Conservation (phyloP, 2,329 filamentous ascomycete genomes). For the Fusarium redolens region DNA sequence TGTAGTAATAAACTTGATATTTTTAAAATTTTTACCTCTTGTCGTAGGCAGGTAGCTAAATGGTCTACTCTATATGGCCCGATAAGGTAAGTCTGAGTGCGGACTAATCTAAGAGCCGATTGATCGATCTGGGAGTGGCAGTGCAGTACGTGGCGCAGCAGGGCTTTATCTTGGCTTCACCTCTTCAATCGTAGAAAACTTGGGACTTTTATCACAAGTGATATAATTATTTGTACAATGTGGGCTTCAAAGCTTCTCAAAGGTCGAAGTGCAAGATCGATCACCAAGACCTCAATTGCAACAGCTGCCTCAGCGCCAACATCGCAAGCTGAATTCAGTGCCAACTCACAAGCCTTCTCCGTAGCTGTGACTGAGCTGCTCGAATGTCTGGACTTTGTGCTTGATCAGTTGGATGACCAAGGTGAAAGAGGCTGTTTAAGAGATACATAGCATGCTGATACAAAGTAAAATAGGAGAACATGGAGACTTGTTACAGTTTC, state of each 20-base stretch:
- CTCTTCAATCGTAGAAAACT: not conserved
- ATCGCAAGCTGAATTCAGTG: conserved; percentile 20
- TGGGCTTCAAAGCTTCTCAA: conserved; percentile 3
- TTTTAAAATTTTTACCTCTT: too few species aligned
- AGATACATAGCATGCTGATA: not conserved
- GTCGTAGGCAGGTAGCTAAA: not conserved
- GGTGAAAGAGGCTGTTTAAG: not conserved
- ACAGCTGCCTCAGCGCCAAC: conserved; percentile 5
- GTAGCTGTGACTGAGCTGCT: conserved; percentile 36
- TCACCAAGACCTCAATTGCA: conserved; percentile 1
- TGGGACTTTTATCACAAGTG: not conserved
- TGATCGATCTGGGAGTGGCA: not conserved
- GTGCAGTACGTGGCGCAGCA: conserved; percentile 6
- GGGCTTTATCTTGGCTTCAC: not conserved
- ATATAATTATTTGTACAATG: not conserved
- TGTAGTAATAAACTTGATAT: too few species aligned
- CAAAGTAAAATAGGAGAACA: conserved; percentile 17
- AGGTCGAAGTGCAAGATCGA: not conserved
- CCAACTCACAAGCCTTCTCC: conserved; percentile 37
- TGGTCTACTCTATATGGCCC: not conserved
- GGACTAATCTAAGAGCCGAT: too few species aligned
- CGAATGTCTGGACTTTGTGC: conserved; percentile 37
- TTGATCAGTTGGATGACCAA: conserved; percentile 36
- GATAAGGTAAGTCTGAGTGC: too few species aligned
- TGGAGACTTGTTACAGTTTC: conserved; percentile 35